These are phyloP conservation scores for Fusarium pininemorale DNA, from an alignment of 2,329 filamentous ascomycete species.

Conservation along the genomic window DNA sequence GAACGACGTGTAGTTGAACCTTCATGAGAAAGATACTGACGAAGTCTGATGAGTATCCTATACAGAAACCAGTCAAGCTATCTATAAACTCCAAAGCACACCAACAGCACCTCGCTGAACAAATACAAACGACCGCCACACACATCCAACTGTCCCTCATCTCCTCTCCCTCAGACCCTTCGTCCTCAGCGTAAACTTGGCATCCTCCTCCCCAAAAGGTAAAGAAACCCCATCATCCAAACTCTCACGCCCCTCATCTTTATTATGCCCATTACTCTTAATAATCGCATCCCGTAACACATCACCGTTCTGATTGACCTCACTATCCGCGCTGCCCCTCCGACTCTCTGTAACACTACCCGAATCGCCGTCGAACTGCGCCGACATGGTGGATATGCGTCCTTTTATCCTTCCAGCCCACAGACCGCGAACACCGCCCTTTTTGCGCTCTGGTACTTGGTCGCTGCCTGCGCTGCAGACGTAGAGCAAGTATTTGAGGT, in stretches of 20 bases:
- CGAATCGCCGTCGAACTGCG: slow-evolving; percentile 48
- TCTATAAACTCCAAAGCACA: slow-evolving; percentile 6
- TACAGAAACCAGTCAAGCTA: background rate
- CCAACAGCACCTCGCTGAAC: slow-evolving; percentile 10
- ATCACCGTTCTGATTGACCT: slow-evolving; percentile 53
- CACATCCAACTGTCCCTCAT: background rate
- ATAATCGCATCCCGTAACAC: slow-evolving; percentile 51
- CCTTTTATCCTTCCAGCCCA: slow-evolving; percentile 60
- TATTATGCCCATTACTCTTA: slow-evolving; percentile 36
- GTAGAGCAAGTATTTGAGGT: slow-evolving; percentile 91
- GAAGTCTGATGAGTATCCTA: background rate
- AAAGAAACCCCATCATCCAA: slow-evolving; percentile 45
- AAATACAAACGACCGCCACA: background rate
- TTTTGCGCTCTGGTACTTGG: slow-evolving; percentile 69
- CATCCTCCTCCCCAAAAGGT: slow-evolving; percentile 58
- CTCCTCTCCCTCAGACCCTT: slow-evolving; percentile 62
- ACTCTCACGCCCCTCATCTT: slow-evolving; percentile 27
- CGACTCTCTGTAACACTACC: slow-evolving; percentile 53
- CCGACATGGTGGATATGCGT: slow-evolving; percentile 44
- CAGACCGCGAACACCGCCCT: slow-evolving; percentile 68
- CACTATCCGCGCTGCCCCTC: slow-evolving; percentile 57
- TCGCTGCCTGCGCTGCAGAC: slow-evolving; percentile 82
- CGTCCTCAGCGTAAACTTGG: slow-evolving; percentile 62
- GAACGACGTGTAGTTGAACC: background rate
- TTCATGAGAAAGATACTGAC: background rate